A percentile compares a stretch with the other conserved stretches of the same genome.
phyloP scores from a whole-genome alignment of 2,329 filamentous ascomycete genomes.

The Fusarium sp. region DNA sequence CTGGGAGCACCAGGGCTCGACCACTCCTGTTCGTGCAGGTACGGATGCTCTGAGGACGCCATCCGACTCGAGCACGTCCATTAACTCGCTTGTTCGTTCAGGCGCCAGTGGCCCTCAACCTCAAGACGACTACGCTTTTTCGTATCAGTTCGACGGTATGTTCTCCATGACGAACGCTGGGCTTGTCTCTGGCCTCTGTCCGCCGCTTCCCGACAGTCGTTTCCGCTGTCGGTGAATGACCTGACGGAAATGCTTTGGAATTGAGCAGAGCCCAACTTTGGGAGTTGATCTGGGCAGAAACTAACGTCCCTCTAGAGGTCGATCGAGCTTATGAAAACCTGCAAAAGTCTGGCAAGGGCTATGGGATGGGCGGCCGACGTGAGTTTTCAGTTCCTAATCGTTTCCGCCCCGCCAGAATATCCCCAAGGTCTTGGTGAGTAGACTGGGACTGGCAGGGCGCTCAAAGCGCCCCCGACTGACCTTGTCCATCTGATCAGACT shows the following conservation, averaged over 20 bases:
- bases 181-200: constrained; percentile 6
- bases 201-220: neutral
- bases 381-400: constrained; percentile 72
- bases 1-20: constrained; percentile 63
- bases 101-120: constrained; percentile 83
- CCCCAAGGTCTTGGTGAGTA: constrained; percentile 38
- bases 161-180: constrained; percentile 42
- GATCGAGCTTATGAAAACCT: constrained; percentile 96
- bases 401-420: constrained; percentile 27
- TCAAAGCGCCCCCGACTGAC: constrained; percentile 43
- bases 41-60: constrained; percentile 31
- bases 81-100: constrained; percentile 52
- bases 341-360: constrained; percentile 96
- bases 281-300: constrained; percentile 30
- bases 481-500: constrained; percentile 67
- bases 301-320: constrained; percentile 77
- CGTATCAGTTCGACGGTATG: constrained; percentile 91
- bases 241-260: neutral
- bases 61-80: neutral
- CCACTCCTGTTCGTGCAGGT: constrained; percentile 60
- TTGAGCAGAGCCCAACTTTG: neutral
- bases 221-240: neutral
- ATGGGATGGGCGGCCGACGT: constrained; percentile 81
- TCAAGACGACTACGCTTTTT: constrained; percentile 86
- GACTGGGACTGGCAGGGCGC: constrained; percentile 37